Conservation (phyloP, 2,329 filamentous ascomycete species). For the Fusarium nurragi region DNA sequence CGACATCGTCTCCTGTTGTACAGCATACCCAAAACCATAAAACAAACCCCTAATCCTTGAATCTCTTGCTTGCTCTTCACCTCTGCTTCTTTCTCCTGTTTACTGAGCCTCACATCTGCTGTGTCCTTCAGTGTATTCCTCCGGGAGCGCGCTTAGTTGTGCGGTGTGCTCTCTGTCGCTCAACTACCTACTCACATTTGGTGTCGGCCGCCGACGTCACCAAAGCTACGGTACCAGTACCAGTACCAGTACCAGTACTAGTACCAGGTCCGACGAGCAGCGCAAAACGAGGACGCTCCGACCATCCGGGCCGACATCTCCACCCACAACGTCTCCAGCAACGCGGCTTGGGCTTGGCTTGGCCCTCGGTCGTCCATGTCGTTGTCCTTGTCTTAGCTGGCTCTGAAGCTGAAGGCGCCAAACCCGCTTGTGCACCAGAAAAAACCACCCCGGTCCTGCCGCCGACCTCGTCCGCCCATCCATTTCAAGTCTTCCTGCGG, state of each 20-base stretch:
- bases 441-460: slow-evolving; percentile 43
- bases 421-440: slow-evolving; percentile 46
- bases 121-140: slow-evolving; percentile 27
- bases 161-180: slow-evolving; percentile 24
- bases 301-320: slow-evolving; percentile 46
- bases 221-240: slow-evolving; percentile 31
- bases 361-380: slow-evolving; percentile 39
- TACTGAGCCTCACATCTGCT: slow-evolving; percentile 3
- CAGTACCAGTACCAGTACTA: background rate
- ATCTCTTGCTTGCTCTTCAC: background rate
- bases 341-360: slow-evolving; percentile 40
- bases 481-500: slow-evolving; percentile 39
- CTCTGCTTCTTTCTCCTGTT: slow-evolving; percentile 4
- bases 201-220: slow-evolving; percentile 44
- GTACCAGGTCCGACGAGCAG: slow-evolving; percentile 34
- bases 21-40: slow-evolving; percentile 28
- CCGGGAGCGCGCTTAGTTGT: slow-evolving; percentile 30
- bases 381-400: slow-evolving; percentile 33
- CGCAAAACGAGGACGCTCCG: slow-evolving; percentile 42
- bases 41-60: slow-evolving; percentile 12
- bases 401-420: slow-evolving; percentile 47
- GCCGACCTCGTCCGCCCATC: slow-evolving; percentile 44
- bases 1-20: slow-evolving; percentile 20
- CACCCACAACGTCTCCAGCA: slow-evolving; percentile 44
- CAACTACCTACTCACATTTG: slow-evolving; percentile 21